These are phyloP conservation scores for Ananas comosus DNA, from an alignment of 176 grass and related monocot species.

Conservation along the genomic window DNA sequence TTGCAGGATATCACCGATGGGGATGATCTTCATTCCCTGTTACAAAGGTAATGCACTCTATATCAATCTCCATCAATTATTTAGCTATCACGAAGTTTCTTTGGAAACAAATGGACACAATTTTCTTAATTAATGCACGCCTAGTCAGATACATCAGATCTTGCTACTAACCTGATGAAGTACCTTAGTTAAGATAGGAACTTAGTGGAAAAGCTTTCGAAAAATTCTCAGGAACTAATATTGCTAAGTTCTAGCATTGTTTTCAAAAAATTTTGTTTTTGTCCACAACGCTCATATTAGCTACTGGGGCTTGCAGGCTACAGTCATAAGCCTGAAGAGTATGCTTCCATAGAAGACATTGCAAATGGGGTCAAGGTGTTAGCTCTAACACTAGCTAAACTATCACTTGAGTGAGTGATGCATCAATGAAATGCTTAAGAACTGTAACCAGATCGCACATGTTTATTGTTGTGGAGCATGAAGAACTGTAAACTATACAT, in stretches of 20 bases:
- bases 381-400: constrained; percentile 69
- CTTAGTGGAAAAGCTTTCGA: too few species aligned
- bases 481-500: too few species aligned
- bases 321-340: constrained; percentile 95
- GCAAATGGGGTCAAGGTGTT: constrained; percentile 80
- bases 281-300: too few species aligned
- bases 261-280: too few species aligned
- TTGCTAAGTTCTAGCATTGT: too few species aligned
- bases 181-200: too few species aligned
- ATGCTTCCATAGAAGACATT: constrained; percentile 56
- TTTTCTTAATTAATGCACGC: not conserved
- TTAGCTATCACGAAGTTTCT: not conserved
- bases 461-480: too few species aligned
- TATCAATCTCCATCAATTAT: not conserved
- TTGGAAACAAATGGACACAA: not conserved
- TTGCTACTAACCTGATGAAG: too few species aligned
- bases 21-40: constrained; percentile 97
- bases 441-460: not conserved
- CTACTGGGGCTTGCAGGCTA: constrained; percentile 44
- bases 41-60: constrained; percentile 72
- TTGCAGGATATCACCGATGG: constrained; percentile 87
- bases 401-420: constrained; percentile 44
- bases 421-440: not conserved
- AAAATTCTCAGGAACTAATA: too few species aligned
- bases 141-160: too few species aligned